Evolutionary conservation across 1,284 basidiomycete genomes (phyloP).

Genomic region (Xerocomus subilludens): DNA sequence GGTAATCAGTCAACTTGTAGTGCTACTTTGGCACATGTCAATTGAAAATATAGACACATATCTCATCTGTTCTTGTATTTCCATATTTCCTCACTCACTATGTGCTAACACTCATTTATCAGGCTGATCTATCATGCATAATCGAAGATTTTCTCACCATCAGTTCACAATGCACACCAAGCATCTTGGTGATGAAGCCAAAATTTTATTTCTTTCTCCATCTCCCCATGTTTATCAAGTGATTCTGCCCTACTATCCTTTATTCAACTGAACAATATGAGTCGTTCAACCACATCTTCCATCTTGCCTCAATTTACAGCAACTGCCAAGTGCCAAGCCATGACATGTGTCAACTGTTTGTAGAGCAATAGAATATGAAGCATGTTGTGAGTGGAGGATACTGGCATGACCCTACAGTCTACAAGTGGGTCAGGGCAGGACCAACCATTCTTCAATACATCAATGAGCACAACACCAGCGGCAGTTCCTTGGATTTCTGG

Average conservation of each 20-base stretch:
- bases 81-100: background rate
- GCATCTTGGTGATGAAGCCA: constrained; percentile 31
- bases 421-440: constrained; percentile 23
- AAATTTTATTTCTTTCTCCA: constrained; percentile 40
- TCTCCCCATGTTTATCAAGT: constrained; percentile 29
- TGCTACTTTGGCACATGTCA: constrained; percentile 47
- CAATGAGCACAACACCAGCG: constrained; percentile 8
- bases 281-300: constrained; percentile 34
- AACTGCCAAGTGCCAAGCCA: constrained; percentile 35
- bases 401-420: background rate
- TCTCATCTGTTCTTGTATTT: constrained; percentile 31
- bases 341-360: constrained; percentile 36
- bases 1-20: constrained; percentile 41
- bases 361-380: constrained; percentile 32
- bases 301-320: constrained; percentile 30
- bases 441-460: background rate
- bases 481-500: background rate
- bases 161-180: constrained; percentile 29
- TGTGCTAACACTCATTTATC: background rate
- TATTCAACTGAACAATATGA: constrained; percentile 35
- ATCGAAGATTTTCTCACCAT: constrained; percentile 40
- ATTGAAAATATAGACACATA: constrained; percentile 44
- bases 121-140: constrained; percentile 17
- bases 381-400: constrained; percentile 30
- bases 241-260: constrained; percentile 31